Conservation (phyloP, 352 stramenopile species). For the Globisporangium viniferum region DNA sequence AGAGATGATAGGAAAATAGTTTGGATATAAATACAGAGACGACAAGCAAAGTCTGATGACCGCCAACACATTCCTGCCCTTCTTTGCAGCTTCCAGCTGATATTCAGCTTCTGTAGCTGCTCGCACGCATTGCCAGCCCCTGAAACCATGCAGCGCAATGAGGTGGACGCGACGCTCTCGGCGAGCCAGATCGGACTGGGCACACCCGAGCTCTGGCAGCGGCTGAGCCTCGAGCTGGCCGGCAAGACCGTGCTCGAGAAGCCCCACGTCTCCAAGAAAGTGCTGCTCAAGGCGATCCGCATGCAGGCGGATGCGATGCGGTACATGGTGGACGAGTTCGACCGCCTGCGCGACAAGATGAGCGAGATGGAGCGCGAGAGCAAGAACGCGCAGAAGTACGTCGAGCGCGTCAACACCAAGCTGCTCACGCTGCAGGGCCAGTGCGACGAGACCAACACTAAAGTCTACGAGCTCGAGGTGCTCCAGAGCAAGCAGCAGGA, state of each 20-base stretch:
- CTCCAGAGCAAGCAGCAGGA: constrained; percentile 56
- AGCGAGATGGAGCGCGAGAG: constrained; percentile 72
- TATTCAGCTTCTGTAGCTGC: background rate
- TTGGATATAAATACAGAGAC: constrained; percentile 6
- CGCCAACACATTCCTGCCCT: background rate
- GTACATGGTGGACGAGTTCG: constrained; percentile 81
- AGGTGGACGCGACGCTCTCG: constrained; percentile 63
- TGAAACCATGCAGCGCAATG: constrained; percentile 70
- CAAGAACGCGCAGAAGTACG: constrained; percentile 72
- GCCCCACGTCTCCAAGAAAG: constrained; percentile 79
- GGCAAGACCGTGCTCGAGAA: constrained; percentile 78
- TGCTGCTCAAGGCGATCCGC: constrained; percentile 75
- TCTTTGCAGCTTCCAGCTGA: background rate
- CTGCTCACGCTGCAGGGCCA: constrained; percentile 71
- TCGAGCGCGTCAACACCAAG: constrained; percentile 77
- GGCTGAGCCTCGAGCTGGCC: constrained; percentile 74
- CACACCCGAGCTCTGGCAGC: constrained; percentile 76
- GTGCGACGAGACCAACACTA: constrained; percentile 62
- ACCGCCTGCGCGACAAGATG: constrained; percentile 74
- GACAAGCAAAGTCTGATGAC: background rate
- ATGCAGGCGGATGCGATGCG: constrained; percentile 85
- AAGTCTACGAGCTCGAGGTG: constrained; percentile 64
- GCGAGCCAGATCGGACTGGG: constrained; percentile 56
- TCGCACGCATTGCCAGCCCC: background rate
- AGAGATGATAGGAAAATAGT: background rate